Evolutionary conservation across 2,329 filamentous ascomycete species (phyloP).

Genomic region (Stylonectria norvegica): DNA sequence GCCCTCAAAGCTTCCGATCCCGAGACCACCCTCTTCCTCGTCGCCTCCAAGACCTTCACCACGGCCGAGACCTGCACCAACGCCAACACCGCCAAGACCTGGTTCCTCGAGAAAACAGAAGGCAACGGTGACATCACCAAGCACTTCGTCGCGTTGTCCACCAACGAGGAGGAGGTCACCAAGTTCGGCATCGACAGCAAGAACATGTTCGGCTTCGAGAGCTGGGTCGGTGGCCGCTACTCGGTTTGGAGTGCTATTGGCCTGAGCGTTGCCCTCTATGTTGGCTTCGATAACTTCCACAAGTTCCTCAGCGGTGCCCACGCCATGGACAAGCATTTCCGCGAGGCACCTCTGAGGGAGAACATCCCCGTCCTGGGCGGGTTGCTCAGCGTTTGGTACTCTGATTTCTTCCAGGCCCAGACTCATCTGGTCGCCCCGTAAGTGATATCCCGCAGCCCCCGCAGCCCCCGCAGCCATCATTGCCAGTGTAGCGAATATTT

Average conservation of each 20-base stretch:
- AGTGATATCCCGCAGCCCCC: conserved; percentile 42
- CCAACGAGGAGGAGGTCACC: conserved; percentile 90
- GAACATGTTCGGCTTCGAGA: conserved; percentile 99
- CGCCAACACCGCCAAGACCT: conserved; percentile 92
- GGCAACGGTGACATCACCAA: conserved; percentile 87
- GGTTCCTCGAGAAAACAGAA: conserved; percentile 83
- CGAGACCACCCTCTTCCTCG: conserved; percentile 97
- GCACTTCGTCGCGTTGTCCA: conserved; percentile 97
- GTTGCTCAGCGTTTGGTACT: conserved; percentile 96
- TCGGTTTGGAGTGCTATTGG: conserved; percentile 99
- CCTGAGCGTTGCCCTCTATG: conserved; percentile 87
- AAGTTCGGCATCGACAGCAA: conserved; percentile 98
- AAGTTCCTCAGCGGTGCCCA: conserved; percentile 92
- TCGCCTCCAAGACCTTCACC: conserved; percentile 99
- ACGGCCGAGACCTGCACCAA: conserved; percentile 97
- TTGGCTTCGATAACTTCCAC: conserved; percentile 97
- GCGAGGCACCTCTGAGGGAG: conserved; percentile 80
- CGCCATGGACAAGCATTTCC: conserved; percentile 99
- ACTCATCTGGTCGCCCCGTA: conserved; percentile 95
- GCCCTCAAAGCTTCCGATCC: conserved; percentile 84
- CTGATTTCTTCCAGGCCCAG: conserved; percentile 97
- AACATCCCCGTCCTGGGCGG: conserved; percentile 94
- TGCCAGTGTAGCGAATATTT: not conserved
- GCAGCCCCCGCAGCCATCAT: too few relatives aligned
- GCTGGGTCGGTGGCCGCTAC: conserved; percentile 97